Conservation (phyloP, 2,329 filamentous ascomycete species). For the Xylaria sp. region DNA sequence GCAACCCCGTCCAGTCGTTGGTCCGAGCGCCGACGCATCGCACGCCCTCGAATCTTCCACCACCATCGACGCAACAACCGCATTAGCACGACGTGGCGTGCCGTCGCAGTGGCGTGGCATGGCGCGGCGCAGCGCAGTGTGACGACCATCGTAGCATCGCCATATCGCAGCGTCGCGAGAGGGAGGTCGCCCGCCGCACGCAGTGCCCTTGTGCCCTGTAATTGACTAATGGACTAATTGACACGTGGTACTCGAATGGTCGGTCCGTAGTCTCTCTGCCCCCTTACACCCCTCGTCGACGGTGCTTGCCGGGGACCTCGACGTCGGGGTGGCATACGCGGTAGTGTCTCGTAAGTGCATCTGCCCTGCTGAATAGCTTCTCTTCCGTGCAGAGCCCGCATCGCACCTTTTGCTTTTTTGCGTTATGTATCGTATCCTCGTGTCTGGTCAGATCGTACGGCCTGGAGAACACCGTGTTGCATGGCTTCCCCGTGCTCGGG, state of each 20-base stretch:
- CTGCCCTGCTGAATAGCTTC: constrained; percentile 95
- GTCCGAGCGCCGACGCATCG: constrained; percentile 17
- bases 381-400: constrained; percentile 94
- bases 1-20: not conserved
- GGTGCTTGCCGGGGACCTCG: constrained; percentile 76
- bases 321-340: constrained; percentile 92
- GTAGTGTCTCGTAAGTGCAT: constrained; percentile 94
- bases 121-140: constrained; percentile 4
- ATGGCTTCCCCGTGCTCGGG: constrained; percentile 92
- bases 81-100: constrained; percentile 27
- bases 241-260: constrained; percentile 13
- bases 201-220: not conserved
- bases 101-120: not conserved
- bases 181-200: not conserved
- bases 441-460: constrained; percentile 97
- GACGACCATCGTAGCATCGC: constrained; percentile 13
- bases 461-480: constrained; percentile 91
- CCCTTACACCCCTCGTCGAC: constrained; percentile 48
- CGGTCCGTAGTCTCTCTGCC: not conserved
- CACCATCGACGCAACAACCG: constrained; percentile 22
- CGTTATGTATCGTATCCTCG: constrained; percentile 97
- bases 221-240: too few relatives aligned
- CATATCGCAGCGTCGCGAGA: not conserved
- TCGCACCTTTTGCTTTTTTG: constrained; percentile 90
- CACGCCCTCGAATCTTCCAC: constrained; percentile 28